These are phyloP conservation scores for Vigna unguiculata DNA, from an alignment of 306 rosid species.

Conservation along the genomic window DNA sequence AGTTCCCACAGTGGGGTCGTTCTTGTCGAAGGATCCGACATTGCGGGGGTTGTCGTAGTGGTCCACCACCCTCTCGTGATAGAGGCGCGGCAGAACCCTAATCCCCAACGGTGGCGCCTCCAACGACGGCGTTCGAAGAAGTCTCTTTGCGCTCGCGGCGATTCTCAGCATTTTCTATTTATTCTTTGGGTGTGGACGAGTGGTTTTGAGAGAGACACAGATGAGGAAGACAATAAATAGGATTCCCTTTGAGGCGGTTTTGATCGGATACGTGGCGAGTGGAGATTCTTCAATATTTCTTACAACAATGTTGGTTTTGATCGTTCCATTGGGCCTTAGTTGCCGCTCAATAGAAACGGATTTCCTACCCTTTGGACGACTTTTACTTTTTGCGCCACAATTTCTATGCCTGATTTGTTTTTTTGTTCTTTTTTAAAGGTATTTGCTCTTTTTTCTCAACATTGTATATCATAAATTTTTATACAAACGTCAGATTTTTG, in stretches of 20 bases:
- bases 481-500: too few species aligned
- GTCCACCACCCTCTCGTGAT: slow-evolving; percentile 96
- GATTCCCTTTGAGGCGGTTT: slow-evolving; percentile 33
- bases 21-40: slow-evolving; percentile 92
- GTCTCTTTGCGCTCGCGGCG: slow-evolving; percentile 57
- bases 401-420: too few species aligned
- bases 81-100: slow-evolving; percentile 65
- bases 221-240: slow-evolving; percentile 19
- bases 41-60: slow-evolving; percentile 94
- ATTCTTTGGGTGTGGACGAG: background rate
- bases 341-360: background rate
- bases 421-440: too few species aligned
- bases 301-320: background rate
- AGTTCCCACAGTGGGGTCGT: slow-evolving; percentile 80
- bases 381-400: too few species aligned
- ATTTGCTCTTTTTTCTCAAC: too few species aligned
- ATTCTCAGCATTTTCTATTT: slow-evolving; percentile 61
- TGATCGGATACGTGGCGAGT: background rate
- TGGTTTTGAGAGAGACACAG: background rate
- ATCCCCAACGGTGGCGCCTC: slow-evolving; percentile 43
- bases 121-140: slow-evolving; percentile 58
- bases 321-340: background rate
- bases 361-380: too few species aligned
- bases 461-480: too few species aligned
- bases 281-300: background rate